A percentile compares a stretch with the other conserved stretches of the same genome.
Evolutionary conservation across 306 rosid genomes (phyloP).

Genomic region (Cucumis melo): DNA sequence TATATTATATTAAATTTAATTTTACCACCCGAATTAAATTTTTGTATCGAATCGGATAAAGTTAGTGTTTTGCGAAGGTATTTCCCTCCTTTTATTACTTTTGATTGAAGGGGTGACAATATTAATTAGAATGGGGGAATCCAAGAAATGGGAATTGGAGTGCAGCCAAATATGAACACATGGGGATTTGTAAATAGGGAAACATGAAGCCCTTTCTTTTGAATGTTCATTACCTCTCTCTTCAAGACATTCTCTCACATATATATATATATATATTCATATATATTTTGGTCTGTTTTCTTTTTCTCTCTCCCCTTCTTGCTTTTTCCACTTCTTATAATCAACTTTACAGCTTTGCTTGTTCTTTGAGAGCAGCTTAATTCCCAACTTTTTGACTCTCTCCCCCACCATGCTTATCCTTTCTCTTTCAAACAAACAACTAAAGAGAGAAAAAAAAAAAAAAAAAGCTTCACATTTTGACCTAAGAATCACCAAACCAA

Average conservation of each 20-base stretch:
- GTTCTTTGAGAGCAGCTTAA: slow-evolving; percentile 6
- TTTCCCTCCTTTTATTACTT: neutral
- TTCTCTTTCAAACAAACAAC: neutral
- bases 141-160: neutral
- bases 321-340: slow-evolving; percentile 7
- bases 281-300: no score
- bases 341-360: slow-evolving; percentile 10
- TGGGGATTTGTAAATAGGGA: slow-evolving; percentile 1
- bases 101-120: neutral
- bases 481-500: neutral
- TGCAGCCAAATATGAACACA: slow-evolving; percentile 8
- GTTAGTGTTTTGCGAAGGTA: neutral
- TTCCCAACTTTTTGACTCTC: slow-evolving; percentile 2
- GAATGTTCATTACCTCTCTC: neutral
- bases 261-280: neutral
- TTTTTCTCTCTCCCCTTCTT: neutral
- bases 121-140: neutral
- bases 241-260: neutral
- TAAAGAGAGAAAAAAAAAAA: no score
- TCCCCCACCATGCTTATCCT: neutral
- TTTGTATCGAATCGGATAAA: no score
- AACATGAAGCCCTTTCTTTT: neutral
- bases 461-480: neutral
- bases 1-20: no score
- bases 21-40: no score